These are phyloP conservation scores for Fusarium nelsonii DNA, from an alignment of 2,329 filamentous ascomycete species.

Conservation along the genomic window DNA sequence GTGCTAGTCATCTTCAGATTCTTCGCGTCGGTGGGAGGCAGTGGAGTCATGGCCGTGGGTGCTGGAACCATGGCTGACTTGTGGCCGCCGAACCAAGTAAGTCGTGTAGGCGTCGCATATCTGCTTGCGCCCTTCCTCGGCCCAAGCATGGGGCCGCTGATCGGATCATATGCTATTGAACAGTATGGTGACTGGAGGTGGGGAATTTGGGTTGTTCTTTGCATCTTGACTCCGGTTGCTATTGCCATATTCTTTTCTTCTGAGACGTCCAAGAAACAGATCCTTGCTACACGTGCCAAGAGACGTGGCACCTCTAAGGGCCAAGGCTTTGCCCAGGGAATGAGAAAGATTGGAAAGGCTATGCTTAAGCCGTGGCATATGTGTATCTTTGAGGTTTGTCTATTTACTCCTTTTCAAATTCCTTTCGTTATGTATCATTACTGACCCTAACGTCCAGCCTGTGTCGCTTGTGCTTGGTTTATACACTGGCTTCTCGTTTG, in stretches of 20 bases:
- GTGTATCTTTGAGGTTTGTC: slow-evolving; percentile 16
- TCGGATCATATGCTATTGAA: slow-evolving; percentile 7
- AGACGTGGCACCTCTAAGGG: neutral
- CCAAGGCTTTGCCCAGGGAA: neutral
- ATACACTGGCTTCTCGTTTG: slow-evolving; percentile 15
- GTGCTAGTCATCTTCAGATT: slow-evolving; percentile 11
- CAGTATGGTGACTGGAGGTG: slow-evolving; percentile 20
- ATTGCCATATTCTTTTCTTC: slow-evolving; percentile 16
- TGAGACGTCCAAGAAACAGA: slow-evolving; percentile 11
- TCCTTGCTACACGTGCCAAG: slow-evolving; percentile 3
- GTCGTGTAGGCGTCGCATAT: slow-evolving; percentile 18
- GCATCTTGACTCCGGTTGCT: slow-evolving; percentile 7
- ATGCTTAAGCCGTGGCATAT: slow-evolving; percentile 26
- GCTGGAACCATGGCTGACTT: slow-evolving; percentile 15
- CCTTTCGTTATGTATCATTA: rapidly evolving
- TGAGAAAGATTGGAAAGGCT: neutral
- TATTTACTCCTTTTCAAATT: rapidly evolving
- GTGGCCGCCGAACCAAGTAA: neutral
- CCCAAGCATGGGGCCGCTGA: slow-evolving; percentile 14
- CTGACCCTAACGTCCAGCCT: neutral
- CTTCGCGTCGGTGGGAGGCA: slow-evolving; percentile 8
- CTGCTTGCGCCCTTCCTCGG: slow-evolving; percentile 15
- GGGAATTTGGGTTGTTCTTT: slow-evolving; percentile 14
- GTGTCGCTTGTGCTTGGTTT: slow-evolving; percentile 10
- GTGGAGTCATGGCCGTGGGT: slow-evolving; percentile 17